These are phyloP conservation scores for Vaccinium darrowii DNA, from an alignment of 148 eudicot genomes.

Conservation along the genomic window DNA sequence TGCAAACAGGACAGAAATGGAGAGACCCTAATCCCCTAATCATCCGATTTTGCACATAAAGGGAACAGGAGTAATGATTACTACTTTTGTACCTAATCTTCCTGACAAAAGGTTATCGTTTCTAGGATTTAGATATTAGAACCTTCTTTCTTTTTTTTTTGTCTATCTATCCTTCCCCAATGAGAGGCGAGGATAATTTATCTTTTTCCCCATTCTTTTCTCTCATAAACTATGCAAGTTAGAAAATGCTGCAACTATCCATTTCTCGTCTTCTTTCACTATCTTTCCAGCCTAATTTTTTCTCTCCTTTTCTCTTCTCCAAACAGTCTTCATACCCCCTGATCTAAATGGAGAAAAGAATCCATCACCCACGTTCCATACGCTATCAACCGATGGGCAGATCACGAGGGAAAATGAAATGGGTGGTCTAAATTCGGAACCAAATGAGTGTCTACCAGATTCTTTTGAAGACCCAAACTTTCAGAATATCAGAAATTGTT, in stretches of 20 bases:
- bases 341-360: conserved; percentile 41
- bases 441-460: neutral
- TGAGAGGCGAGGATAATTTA: neutral
- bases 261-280: conserved; percentile 37
- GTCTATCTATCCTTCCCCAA: neutral
- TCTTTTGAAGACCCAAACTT: neutral
- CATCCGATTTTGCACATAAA: conserved; percentile 16
- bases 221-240: no score
- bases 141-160: neutral
- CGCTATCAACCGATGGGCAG: neutral
- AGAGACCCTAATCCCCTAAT: conserved; percentile 30
- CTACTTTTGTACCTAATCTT: neutral
- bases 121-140: neutral
- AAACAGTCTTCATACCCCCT: conserved; percentile 28
- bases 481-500: neutral
- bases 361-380: conserved; percentile 7
- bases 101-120: neutral
- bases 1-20: neutral
- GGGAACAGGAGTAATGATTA: neutral
- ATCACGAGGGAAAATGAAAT: neutral
- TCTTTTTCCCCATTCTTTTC: no score
- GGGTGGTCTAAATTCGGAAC: neutral
- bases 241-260: conserved; percentile 6
- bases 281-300: conserved; percentile 30
- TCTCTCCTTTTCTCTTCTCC: conserved; percentile 24